phyloP scores from a whole-genome alignment of 257 asterid species.

The Solanum pinnatisectum region DNA sequence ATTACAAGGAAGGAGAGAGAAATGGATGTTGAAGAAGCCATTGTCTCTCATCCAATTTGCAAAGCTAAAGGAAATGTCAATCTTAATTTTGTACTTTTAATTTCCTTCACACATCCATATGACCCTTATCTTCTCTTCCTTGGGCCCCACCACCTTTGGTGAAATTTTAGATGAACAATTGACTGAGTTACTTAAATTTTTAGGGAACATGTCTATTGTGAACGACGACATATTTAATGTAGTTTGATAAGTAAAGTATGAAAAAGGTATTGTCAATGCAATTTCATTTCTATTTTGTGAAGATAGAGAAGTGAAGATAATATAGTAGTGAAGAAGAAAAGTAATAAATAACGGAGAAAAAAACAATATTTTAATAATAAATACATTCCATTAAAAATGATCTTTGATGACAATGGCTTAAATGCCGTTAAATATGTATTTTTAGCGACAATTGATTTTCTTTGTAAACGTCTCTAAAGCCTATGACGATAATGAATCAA shows the following conservation, averaged over 20 bases:
- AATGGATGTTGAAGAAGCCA: not conserved
- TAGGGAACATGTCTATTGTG: no score
- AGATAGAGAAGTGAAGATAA: not conserved
- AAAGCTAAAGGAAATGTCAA: not conserved
- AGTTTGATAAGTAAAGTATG: not conserved
- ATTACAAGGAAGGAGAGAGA: not conserved
- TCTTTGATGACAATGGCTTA: no score
- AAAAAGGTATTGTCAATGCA: fast-evolving
- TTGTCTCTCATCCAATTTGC: not conserved
- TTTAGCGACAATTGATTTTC: not conserved
- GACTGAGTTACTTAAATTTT: fast-evolving
- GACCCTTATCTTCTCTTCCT: not conserved
- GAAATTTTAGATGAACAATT: no score
- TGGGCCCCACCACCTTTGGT: not conserved
- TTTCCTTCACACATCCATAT: not conserved
- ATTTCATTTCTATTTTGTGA: not conserved
- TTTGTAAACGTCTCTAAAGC: fast-evolving
- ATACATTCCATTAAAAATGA: not conserved
- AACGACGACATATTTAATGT: not conserved
- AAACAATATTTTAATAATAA: not conserved
- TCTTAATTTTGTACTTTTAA: not conserved
- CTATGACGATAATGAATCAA: not conserved
- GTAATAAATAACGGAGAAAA: not conserved
- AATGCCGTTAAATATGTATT: no score
- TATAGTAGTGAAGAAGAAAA: not conserved